Conservation (phyloP, 352 stramenopile genomes). For the Globisporangium viniferum region DNA sequence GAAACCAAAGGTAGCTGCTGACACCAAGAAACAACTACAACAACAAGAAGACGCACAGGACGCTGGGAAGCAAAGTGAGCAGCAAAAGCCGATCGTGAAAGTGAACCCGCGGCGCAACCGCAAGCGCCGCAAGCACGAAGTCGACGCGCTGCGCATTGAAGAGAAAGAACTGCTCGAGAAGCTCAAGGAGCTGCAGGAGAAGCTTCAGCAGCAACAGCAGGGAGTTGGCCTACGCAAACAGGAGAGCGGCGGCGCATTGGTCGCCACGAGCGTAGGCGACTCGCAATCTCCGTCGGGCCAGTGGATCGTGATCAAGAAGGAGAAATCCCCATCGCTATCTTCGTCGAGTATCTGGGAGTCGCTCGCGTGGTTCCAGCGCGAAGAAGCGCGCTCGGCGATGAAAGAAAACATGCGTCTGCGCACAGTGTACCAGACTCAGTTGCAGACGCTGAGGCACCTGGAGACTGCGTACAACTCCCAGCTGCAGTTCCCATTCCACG, state of each 20-base stretch:
- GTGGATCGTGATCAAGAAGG: not conserved
- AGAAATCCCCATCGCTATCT: not conserved
- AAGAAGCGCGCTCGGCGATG: not conserved
- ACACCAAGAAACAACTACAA: not conserved
- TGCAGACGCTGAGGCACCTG: not conserved
- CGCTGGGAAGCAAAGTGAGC: not conserved
- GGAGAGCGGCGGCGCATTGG: not conserved
- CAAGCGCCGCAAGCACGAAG: conserved; percentile 14
- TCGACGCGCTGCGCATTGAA: conserved; percentile 6
- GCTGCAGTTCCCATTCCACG: not conserved
- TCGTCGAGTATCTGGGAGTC: conserved; percentile 4
- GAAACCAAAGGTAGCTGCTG: no score
- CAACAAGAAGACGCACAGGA: not conserved
- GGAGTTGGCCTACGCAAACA: not conserved
- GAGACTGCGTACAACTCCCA: not conserved
- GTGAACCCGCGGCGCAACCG: conserved; percentile 11
- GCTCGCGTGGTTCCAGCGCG: conserved; percentile 5
- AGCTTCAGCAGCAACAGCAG: not conserved
- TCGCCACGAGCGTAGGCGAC: not conserved
- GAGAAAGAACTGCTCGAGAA: not conserved
- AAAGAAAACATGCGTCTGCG: conserved; percentile 7
- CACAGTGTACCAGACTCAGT: not conserved
- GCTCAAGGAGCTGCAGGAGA: not conserved
- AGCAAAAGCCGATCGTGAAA: not conserved
- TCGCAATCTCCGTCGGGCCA: not conserved